These are phyloP conservation scores for Pterulicium gracile DNA, from an alignment of 1,284 basidiomycete species.

Conservation along the genomic window DNA sequence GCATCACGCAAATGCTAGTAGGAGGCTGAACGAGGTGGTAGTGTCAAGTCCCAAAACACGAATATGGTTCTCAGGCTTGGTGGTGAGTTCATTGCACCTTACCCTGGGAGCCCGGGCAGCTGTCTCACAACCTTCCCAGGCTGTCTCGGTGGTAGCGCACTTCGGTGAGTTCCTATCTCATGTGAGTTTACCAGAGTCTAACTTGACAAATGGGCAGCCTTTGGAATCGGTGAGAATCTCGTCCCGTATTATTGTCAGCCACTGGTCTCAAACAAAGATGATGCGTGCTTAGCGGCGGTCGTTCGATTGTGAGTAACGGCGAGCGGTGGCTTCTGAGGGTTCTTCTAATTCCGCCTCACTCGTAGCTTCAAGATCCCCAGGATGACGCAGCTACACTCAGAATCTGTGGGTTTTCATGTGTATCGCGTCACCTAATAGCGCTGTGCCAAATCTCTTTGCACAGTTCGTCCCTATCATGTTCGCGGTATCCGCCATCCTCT, in stretches of 20 bases:
- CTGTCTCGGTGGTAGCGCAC: background rate
- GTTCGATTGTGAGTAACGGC: background rate
- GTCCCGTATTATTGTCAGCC: background rate
- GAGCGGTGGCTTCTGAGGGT: too few relatives aligned
- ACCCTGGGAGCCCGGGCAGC: background rate
- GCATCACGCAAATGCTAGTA: background rate
- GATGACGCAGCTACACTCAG: background rate
- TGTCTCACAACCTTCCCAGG: background rate
- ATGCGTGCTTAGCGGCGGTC: background rate
- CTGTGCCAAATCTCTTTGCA: background rate
- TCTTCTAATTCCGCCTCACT: background rate
- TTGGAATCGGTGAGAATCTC: background rate
- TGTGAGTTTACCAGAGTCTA: too few relatives aligned
- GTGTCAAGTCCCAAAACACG: background rate
- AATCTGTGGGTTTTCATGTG: background rate
- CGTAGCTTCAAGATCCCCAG: background rate
- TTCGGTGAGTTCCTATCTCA: background rate
- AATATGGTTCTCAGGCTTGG: background rate
- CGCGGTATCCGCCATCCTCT: background rate
- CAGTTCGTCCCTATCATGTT: background rate
- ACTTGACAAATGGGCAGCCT: background rate
- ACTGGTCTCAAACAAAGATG: background rate
- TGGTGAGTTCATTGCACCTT: background rate
- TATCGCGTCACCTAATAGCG: background rate
- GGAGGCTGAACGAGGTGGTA: background rate